A percentile compares a stretch with the other conserved stretches of the same genome.
Evolutionary conservation across 805 yeast genomes (phyloP).

Genomic region (Pichia phayaonensis): DNA sequence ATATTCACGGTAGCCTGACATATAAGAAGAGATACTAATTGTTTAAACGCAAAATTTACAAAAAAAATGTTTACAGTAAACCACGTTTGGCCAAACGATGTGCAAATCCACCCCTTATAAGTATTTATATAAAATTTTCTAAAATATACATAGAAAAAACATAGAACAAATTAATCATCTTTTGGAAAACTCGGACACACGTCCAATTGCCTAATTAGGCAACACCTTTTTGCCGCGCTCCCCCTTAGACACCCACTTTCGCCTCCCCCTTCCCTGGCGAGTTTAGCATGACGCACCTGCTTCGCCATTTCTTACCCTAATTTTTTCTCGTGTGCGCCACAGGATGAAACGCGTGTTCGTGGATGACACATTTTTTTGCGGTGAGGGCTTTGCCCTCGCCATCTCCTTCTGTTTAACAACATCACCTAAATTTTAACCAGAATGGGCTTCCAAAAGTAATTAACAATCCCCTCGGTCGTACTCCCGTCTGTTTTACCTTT

Average conservation of each 20-base stretch:
- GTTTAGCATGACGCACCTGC: background rate
- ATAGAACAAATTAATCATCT: background rate
- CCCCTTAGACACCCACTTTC: background rate
- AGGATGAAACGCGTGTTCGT: background rate
- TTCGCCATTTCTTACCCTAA: background rate
- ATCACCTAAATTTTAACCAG: no score
- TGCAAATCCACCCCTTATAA: background rate
- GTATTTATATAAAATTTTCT: background rate
- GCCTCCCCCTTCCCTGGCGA: background rate
- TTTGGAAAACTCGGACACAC: background rate
- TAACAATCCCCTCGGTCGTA: no score
- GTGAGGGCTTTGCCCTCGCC: no score
- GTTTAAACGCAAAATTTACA: background rate
- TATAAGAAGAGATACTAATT: background rate
- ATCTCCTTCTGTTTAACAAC: no score
- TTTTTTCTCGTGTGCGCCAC: background rate
- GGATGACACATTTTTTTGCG: no score
- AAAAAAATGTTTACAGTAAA: no score
- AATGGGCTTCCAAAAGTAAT: no score
- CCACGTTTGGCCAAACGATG: background rate
- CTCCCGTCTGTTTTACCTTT: no score
- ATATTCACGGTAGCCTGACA: constrained; percentile 28
- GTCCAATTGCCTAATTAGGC: background rate
- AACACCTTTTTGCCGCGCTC: constrained; percentile 4
- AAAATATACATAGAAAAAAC: background rate